Percentiles rank a stretch among this genome's conserved stretches.
Conservation (phyloP, 768 basidiomycete genomes). For the Macrolepiota dolichaula region DNA sequence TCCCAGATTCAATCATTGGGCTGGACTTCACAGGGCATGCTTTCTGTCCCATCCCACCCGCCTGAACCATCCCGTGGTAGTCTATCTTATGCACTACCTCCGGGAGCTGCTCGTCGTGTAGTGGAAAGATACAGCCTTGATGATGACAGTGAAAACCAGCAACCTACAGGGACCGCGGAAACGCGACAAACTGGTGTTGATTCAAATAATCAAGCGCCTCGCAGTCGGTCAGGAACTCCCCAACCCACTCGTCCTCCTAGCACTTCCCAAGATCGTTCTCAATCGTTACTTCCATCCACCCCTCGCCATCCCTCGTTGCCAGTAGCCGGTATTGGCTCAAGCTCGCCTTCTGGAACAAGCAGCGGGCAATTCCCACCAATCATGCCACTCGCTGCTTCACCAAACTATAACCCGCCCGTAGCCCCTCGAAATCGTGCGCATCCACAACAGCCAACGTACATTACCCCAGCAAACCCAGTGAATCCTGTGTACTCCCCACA, state of each 20-base stretch:
- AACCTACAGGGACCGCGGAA: conserved; percentile 25
- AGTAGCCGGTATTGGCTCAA: conserved; percentile 12
- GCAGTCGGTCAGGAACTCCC: conserved; percentile 20
- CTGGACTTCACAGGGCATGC: conserved; percentile 5
- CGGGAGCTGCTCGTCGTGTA: conserved; percentile 41
- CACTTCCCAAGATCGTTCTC: conserved; percentile 21
- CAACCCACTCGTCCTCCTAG: conserved; percentile 18
- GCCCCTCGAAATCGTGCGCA: conserved; percentile 65
- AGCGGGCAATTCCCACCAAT: conserved; percentile 36
- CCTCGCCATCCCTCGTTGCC: conserved; percentile 47
- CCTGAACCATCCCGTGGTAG: conserved; percentile 36
- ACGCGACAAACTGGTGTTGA: conserved; percentile 27
- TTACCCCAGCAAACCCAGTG: conserved; percentile 52
- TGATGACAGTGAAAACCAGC: conserved; percentile 27
- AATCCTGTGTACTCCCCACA: conserved; percentile 60
- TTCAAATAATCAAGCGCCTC: conserved; percentile 24
- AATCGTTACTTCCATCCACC: conserved; percentile 33
- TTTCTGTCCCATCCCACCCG: conserved; percentile 27
- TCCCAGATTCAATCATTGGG: conserved; percentile 13
- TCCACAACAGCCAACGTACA: conserved; percentile 75
- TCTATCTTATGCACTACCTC: conserved; percentile 43
- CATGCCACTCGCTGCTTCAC: conserved; percentile 57
- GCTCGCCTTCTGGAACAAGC: conserved; percentile 11
- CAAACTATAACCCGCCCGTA: conserved; percentile 60
- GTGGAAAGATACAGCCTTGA: conserved; percentile 53